Percentiles rank a stretch among this genome's conserved stretches.
These are phyloP conservation scores for Mallotus nudiflorus DNA, from an alignment of 345 rosid genomes.

Conservation along the genomic window DNA sequence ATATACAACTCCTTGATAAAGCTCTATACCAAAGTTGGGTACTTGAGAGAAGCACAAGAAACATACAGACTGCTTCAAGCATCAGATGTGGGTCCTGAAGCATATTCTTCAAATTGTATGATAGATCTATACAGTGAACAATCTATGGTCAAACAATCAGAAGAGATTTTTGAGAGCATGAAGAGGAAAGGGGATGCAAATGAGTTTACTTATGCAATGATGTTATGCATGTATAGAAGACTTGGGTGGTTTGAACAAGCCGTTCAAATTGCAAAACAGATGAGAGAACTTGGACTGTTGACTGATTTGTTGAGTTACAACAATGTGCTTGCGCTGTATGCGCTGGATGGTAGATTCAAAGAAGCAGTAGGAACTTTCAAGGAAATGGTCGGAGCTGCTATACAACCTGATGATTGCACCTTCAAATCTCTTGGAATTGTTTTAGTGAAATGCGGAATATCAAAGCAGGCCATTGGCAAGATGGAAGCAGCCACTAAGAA, in stretches of 20 bases:
- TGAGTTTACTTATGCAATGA: slow-evolving; percentile 81
- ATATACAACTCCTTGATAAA: slow-evolving; percentile 75
- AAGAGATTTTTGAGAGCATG: slow-evolving; percentile 58
- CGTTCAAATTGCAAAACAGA: slow-evolving; percentile 55
- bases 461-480: slow-evolving; percentile 55
- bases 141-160: slow-evolving; percentile 65
- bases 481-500: slow-evolving; percentile 50
- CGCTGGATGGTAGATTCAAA: slow-evolving; percentile 68
- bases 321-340: slow-evolving; percentile 59
- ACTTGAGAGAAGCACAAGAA: slow-evolving; percentile 71
- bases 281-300: slow-evolving; percentile 60
- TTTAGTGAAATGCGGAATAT: slow-evolving; percentile 63
- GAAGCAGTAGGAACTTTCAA: slow-evolving; percentile 58
- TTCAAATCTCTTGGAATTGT: slow-evolving; percentile 65
- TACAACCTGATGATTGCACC: slow-evolving; percentile 56
- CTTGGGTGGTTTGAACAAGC: slow-evolving; percentile 77
- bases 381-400: slow-evolving; percentile 63
- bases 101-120: slow-evolving; percentile 77
- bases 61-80: slow-evolving; percentile 57
- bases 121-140: slow-evolving; percentile 74
- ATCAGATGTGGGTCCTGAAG: slow-evolving; percentile 44
- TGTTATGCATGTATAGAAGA: slow-evolving; percentile 79
- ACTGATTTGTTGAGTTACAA: slow-evolving; percentile 68
- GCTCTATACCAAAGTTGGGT: slow-evolving; percentile 79
- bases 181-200: slow-evolving; percentile 66